Evolutionary conservation across 2,329 filamentous ascomycete genomes (phyloP), one percentile per base, ranked within the genome.

Genomic region (Aspergillus piperis): DNA sequence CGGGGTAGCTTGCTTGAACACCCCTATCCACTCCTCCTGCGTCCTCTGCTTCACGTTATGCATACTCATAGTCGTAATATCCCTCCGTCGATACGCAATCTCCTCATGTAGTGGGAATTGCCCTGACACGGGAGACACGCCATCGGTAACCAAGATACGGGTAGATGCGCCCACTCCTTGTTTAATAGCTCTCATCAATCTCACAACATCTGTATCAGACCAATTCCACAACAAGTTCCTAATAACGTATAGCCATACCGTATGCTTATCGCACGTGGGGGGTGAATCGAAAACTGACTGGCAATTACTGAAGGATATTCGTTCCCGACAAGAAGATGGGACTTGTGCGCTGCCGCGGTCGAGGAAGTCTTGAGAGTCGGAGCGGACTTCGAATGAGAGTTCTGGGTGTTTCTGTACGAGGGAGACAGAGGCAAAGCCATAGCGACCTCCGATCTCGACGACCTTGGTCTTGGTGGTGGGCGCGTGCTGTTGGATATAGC

Each of bases 11-110:
- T 8, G 2, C 3, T 15, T 13, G 17, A 54, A 54, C 52, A 54
- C 19, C 8, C 17, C 52, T 15, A 42, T 5, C 52, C 52, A 54
- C 23, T 54, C 52, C 5, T n/a, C 36, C 13, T 54, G 52, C 1
- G 38, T 42, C 38, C 52, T 39, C 52, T 54, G 52, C 21, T 54
- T 54, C 2, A 54, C 38, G 19, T 54, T 54, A 42, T 54, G 52
- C 52, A 54, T 54, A 3, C 36, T 44, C 52, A 54, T 54, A 11
- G 52, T 54, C 2, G 52, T 54, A 38, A 54, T 8, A 5, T 54
- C 52, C 8, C 52, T 38, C 19, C 52, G n/a, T 17, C 52, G 52
- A 54, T 42, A 54, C 7, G 36, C 52, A 15, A 54, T 42, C 36
- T 54, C 52, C 6, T 42, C 38, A 6, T 54, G 38, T 8, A 38